These are phyloP conservation scores for Sindora glabra DNA, from an alignment of 306 rosid species.

Conservation along the genomic window DNA sequence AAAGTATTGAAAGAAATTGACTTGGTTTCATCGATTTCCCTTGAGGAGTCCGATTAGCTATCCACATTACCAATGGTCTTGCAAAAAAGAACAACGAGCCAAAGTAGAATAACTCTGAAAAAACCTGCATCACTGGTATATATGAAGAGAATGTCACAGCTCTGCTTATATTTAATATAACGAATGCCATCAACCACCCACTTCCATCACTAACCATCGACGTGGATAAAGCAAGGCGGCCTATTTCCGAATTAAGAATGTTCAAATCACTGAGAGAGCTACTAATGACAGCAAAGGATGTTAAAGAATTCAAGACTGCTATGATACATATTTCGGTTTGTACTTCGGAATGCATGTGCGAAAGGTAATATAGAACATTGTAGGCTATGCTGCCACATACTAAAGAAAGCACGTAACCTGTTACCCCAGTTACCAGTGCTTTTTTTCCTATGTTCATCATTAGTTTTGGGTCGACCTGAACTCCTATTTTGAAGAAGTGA, in stretches of 20 bases:
- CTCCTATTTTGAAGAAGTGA: neutral
- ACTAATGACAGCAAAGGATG: neutral
- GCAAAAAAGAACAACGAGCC: neutral
- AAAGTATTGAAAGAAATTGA: neutral
- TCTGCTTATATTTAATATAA: neutral
- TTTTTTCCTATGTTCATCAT: neutral
- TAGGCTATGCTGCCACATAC: neutral
- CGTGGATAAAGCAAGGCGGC: neutral
- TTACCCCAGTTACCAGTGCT: neutral
- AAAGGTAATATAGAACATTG: neutral
- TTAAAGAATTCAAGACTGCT: neutral
- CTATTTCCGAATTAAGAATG: neutral
- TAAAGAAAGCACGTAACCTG: neutral
- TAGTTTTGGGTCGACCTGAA: neutral
- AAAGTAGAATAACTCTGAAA: neutral
- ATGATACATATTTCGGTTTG: neutral
- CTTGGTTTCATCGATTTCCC: neutral
- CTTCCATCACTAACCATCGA: neutral
- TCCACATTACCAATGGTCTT: neutral
- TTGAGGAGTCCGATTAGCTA: neutral
- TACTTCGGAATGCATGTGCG: neutral
- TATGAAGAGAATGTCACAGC: neutral
- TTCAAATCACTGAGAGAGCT: neutral
- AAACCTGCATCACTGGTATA: neutral
- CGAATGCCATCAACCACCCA: neutral